Base-by-base conservation (phyloP, 1,284 basidiomycete genomes). In the Erythrobasidium hasegawianum region DNA sequence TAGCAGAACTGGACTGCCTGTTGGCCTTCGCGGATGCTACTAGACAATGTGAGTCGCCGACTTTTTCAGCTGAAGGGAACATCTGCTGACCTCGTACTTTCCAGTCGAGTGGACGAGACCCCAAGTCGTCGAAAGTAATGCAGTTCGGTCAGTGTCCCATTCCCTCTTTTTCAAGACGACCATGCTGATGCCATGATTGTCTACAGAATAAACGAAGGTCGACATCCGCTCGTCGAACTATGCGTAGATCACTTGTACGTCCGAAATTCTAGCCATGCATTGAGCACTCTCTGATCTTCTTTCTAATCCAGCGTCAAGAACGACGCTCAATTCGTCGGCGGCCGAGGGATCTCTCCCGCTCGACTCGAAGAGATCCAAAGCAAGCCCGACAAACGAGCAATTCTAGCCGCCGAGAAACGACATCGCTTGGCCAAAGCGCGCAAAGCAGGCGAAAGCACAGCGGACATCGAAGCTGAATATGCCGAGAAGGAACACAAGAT, bases 1-100 rank as follows among this genome's bases (percentile, higher is more conserved):
- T 87, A 68, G 89, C 91, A 0, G 92, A 96, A 76, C 81, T 96
- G 0, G 93, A 97, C 75, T 93, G 90, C 72, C 80, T 93, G 18
- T 80, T 94, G 9, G 86, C 88, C 1, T 87, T 93, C 74, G 84
- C 90, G 8, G 81, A 84, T 47, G 87, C 85, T 0, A 84, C 88
- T 1, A 39, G 47, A 18, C 18, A 64, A 11, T 53, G 59, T 67
- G 16, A 65, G 62, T 58, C 14, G 9, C 13, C 27, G 10, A 10
- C 38, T 18, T 13, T 7, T 5, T 26, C 16, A 33, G 33, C 33
- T 33, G 8, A 18, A 9, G 20, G 16, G 10, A 10, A 29, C 10
- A 5, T n/a, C 38, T 1, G 33, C 59, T 61, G 27, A 61, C 5
- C 2, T 13, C 16, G 2, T 18, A n/a, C 1, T 2, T 9, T 10